phyloP scores from a whole-genome alignment of 2,329 filamentous ascomycete genomes.

The Cytospora paraplurivora region DNA sequence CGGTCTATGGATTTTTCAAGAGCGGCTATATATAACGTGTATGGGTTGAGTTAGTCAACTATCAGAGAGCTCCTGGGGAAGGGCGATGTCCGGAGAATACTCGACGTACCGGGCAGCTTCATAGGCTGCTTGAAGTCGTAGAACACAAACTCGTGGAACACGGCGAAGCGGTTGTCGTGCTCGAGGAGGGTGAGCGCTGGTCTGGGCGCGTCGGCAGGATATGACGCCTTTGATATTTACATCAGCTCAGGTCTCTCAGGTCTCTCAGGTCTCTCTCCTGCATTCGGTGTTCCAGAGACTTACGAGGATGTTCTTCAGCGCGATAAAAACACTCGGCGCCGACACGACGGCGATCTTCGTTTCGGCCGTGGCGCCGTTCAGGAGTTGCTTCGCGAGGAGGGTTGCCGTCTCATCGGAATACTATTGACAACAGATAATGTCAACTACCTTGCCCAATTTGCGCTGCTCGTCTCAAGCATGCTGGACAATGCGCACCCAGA shows the following conservation, averaged over 20 bases:
- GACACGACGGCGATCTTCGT: constrained; percentile 70
- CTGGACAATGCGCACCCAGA: constrained; percentile 65
- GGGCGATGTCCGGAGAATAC: neutral
- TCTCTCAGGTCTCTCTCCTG: no score
- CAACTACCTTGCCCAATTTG: neutral
- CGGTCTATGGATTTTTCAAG: constrained; percentile 68
- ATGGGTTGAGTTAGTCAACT: neutral
- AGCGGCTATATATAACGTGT: constrained; percentile 39
- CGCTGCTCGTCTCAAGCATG: neutral
- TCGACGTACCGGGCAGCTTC: constrained; percentile 57
- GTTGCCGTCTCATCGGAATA: constrained; percentile 73
- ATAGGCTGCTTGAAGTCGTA: constrained; percentile 75
- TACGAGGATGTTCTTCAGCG: constrained; percentile 70
- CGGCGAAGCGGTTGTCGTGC: constrained; percentile 70
- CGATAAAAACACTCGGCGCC: constrained; percentile 76
- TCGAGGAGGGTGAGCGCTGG: constrained; percentile 71
- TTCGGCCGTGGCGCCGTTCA: constrained; percentile 59
- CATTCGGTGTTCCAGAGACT: constrained; percentile 30
- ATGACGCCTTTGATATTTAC: constrained; percentile 20
- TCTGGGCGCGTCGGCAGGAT: constrained; percentile 34
- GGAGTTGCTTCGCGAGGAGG: constrained; percentile 63
- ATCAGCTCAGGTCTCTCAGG: constrained; percentile 25
- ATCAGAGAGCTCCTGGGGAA: neutral
- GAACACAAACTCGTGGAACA: constrained; percentile 73
- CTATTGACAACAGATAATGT: constrained; percentile 40